phyloP scores from a whole-genome alignment of 345 rosid species.

The Laguncularia racemosa region DNA sequence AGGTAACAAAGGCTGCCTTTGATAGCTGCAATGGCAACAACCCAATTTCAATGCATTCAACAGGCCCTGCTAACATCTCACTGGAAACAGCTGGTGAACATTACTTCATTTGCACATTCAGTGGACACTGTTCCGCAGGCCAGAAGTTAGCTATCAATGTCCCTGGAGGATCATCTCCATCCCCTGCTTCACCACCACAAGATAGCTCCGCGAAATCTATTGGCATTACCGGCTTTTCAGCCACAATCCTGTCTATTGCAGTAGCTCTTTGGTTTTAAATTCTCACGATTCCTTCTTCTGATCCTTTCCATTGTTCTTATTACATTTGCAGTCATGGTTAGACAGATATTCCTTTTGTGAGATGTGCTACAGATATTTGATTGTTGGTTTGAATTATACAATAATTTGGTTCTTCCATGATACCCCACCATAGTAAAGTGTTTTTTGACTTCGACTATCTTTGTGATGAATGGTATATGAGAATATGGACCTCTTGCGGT shows the following conservation, averaged over 20 bases:
- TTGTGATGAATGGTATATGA: neutral
- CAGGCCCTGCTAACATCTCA: conserved; percentile 27
- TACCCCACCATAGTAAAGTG: too few relatives aligned
- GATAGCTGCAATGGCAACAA: conserved; percentile 27
- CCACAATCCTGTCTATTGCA: conserved; percentile 19
- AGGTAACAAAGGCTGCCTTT: conserved; percentile 31
- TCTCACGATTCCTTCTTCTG: too few relatives aligned
- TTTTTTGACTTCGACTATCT: neutral
- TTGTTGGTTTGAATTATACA: too few relatives aligned
- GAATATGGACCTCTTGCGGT: too few relatives aligned
- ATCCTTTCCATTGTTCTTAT: too few relatives aligned
- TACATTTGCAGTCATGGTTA: too few relatives aligned
- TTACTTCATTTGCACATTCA: conserved; percentile 34
- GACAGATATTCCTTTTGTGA: too few relatives aligned
- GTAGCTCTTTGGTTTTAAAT: conserved; percentile 29
- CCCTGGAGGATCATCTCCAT: neutral
- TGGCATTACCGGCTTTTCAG: conserved; percentile 17
- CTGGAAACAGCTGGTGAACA: conserved; percentile 38
- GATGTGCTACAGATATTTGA: too few relatives aligned
- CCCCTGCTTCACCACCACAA: conserved; percentile 21
- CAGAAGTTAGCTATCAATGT: conserved; percentile 36
- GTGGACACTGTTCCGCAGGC: conserved; percentile 30
- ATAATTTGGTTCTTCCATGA: too few relatives aligned
- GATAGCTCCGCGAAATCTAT: conserved; percentile 33
- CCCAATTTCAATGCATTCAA: conserved; percentile 14